Evolutionary conservation across 495 filamentous ascomycete species (phyloP).

Genomic region (Sporormia fimetaria): DNA sequence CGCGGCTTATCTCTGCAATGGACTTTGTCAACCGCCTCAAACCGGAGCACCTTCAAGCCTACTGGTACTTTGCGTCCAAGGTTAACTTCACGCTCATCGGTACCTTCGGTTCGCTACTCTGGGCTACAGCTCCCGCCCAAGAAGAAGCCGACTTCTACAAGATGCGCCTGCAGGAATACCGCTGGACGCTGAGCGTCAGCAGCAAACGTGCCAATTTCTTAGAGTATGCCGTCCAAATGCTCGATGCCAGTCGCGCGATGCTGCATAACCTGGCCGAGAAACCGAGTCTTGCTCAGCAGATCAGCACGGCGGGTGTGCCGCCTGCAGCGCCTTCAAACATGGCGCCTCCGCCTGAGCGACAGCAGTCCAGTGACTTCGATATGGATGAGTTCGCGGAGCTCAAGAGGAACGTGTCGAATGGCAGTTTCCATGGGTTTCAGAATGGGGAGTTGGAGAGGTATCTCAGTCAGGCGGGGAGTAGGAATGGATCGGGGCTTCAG

Average conservation of each 20-base stretch:
- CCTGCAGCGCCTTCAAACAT: conserved; percentile 3
- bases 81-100: conserved; percentile 74
- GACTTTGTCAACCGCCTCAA: conserved; percentile 36
- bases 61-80: conserved; percentile 65
- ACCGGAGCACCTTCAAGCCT: conserved; percentile 32
- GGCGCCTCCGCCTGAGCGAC: not conserved
- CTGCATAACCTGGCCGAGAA: conserved; percentile 33
- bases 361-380: conserved; percentile 7
- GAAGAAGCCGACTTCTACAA: conserved; percentile 97
- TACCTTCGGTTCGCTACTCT: conserved; percentile 69
- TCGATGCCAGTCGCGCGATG: conserved; percentile 41
- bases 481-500: not conserved
- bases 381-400: conserved; percentile 11
- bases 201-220: conserved; percentile 71
- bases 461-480: conserved; percentile 2
- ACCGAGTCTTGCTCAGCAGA: conserved; percentile 21
- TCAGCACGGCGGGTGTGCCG: conserved; percentile 27
- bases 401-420: not conserved
- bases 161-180: conserved; percentile 71
- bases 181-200: conserved; percentile 85
- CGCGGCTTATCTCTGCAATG: conserved; percentile 46
- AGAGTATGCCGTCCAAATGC: conserved; percentile 61
- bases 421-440: conserved; percentile 21
- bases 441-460: conserved; percentile 12
- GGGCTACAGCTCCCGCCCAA: conserved; percentile 69